Base-by-base conservation (phyloP, 352 stramenopile genomes). In the Phytopythium kandeliae region DNA sequence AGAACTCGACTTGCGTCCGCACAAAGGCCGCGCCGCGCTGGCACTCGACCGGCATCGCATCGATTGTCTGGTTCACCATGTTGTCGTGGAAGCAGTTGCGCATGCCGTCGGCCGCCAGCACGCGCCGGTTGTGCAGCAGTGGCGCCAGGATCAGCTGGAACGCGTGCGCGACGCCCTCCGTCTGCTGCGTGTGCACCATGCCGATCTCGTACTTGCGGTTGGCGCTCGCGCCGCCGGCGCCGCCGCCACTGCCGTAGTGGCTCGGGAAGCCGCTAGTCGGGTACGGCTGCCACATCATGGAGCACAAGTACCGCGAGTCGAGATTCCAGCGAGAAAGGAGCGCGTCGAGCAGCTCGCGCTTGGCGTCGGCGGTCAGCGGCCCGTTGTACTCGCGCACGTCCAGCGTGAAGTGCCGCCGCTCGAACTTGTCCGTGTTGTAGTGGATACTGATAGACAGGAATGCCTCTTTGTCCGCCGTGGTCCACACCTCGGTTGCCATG, bases 391-490 rank as follows among this genome's bases (percentile, higher is more conserved):
- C 65, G 24, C 66, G 55, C 22, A 79, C 66, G 44, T 79, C 69
- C 10, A 79, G 54, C 36, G 69, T 79, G 17, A 74, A 74, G 43
- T 79, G 66, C 2, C 69, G 63, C 17, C 58, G 45, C 37, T 77
- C 67, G 22, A 80, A 77, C 16, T 54, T 61, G 30, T 74, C 54
- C 1, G 69, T 77, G 26, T 74, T 51, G 40, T 74, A 77, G 48
- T 77, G 67, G 35, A 80, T 64, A 16, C 57, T 74, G 49, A 77
- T 72, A 12, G 64, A 71, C n/a, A 79, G 54, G 48, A 74, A 79
- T 47, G 69, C 63, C 37, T 78, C 63, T 13, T 65, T 60, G 42
- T 75, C 66, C 5, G 57, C 60, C 22, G 69, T 76, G 19, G 69
- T 67, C 69, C 69, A 79, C n/a, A 74, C 65, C 45, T 80, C 61